Evolutionary conservation across 2,329 filamentous ascomycete genomes (phyloP).

Genomic region (Akanthomyces lecanii): DNA sequence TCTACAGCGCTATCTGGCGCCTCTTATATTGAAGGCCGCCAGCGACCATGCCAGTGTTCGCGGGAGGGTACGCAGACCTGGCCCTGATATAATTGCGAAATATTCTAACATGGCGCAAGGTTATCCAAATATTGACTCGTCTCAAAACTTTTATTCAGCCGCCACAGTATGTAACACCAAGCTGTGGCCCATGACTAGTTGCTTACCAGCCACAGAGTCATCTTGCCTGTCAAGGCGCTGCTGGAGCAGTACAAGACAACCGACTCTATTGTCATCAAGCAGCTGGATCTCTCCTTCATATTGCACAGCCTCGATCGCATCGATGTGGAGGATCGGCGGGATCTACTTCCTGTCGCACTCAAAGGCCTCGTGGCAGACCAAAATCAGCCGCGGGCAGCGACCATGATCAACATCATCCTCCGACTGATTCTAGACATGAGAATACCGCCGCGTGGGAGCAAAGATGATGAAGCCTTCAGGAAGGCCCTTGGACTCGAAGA

Average conservation of each 20-base stretch:
- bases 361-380: slow-evolving; percentile 30
- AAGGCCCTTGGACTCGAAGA: slow-evolving; percentile 62
- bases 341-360: slow-evolving; percentile 59
- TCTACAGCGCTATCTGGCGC: slow-evolving; percentile 73
- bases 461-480: slow-evolving; percentile 69
- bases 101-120: slow-evolving; percentile 29
- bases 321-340: slow-evolving; percentile 57
- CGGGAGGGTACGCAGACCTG: slow-evolving; percentile 54
- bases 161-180: slow-evolving; percentile 38
- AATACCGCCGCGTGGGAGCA: slow-evolving; percentile 71
- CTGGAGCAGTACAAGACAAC: slow-evolving; percentile 84
- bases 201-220: slow-evolving; percentile 44
- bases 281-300: slow-evolving; percentile 85
- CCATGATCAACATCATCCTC: slow-evolving; percentile 78
- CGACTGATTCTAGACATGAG: slow-evolving; percentile 67
- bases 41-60: slow-evolving; percentile 78
- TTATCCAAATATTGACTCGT: slow-evolving; percentile 48
- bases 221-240: slow-evolving; percentile 78
- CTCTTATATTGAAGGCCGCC: slow-evolving; percentile 78
- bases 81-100: not conserved
- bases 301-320: slow-evolving; percentile 67
- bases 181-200: not conserved
- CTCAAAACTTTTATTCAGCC: slow-evolving; percentile 52
- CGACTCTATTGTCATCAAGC: slow-evolving; percentile 69
- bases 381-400: slow-evolving; percentile 36